Percentiles rank a stretch among this genome's conserved stretches.
phyloP scores from a whole-genome alignment of 805 yeast genomes.

The Ogataea nakhonphanomensis region DNA sequence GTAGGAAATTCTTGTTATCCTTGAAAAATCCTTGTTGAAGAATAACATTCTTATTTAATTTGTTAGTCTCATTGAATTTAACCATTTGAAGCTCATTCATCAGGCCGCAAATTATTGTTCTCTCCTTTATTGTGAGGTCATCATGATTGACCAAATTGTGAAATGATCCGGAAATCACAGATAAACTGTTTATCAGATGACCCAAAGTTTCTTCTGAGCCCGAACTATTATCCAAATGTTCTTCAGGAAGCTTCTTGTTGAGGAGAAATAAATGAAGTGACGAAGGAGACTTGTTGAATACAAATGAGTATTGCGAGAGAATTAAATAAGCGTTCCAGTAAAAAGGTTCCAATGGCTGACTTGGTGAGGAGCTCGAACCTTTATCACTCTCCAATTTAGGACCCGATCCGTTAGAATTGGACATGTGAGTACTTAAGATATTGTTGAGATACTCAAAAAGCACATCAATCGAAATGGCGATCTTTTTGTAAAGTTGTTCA shows the following conservation, averaged over 20 bases:
- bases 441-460: conserved; percentile 49
- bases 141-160: conserved; percentile 18
- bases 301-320: conserved; percentile 41
- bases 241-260: conserved; percentile 27
- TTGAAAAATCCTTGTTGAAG: conserved; percentile 28
- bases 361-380: neutral
- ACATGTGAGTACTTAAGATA: conserved; percentile 40
- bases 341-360: conserved; percentile 23
- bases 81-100: conserved; percentile 33
- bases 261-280: conserved; percentile 32
- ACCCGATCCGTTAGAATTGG: conserved; percentile 26
- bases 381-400: too few relatives aligned
- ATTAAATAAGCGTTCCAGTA: conserved; percentile 49
- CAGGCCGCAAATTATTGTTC: conserved; percentile 29
- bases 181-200: conserved; percentile 23
- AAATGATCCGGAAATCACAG: conserved; percentile 24
- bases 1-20: conserved; percentile 41
- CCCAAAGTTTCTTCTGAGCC: conserved; percentile 18
- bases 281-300: conserved; percentile 41
- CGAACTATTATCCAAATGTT: conserved; percentile 10
- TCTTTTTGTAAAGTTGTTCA: conserved; percentile 14
- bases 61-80: conserved; percentile 30
- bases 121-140: conserved; percentile 22
- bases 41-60: conserved; percentile 19
- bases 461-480: conserved; percentile 41